These are phyloP conservation scores for Phlyctochytrium arcticum DNA, from an alignment of 192 early-diverging fungal genomes.

Conservation along the genomic window DNA sequence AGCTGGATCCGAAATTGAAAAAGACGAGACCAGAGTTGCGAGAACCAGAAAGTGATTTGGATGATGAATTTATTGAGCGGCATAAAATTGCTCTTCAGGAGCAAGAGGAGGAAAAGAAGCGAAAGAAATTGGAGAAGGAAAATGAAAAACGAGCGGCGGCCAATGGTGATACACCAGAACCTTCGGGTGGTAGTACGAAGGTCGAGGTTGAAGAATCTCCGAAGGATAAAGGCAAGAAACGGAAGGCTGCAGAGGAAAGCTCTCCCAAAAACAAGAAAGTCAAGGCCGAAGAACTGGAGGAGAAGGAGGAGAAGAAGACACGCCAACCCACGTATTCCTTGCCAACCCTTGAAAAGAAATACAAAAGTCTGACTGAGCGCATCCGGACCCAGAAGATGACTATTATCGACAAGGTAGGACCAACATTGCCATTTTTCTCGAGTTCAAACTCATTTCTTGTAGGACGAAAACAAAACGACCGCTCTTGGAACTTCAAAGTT, in stretches of 20 bases:
- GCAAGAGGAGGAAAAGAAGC: constrained; percentile 68
- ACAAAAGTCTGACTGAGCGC: constrained; percentile 64
- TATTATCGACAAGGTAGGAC: constrained; percentile 74
- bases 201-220: not conserved
- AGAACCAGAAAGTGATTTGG: constrained; percentile 70
- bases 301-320: no score
- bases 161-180: no score
- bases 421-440: not conserved
- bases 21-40: constrained; percentile 67
- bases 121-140: constrained; percentile 67
- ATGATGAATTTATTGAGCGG: constrained; percentile 68
- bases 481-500: constrained; percentile 95
- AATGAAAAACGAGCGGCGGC: constrained; percentile 76
- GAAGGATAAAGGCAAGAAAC: no score
- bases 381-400: constrained; percentile 71
- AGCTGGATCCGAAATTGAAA: constrained; percentile 70
- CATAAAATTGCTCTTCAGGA: constrained; percentile 57
- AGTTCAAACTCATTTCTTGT: not conserved
- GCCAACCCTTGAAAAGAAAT: constrained; percentile 65
- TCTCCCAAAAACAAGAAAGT: no score
- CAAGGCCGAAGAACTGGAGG: constrained; percentile 42
- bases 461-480: constrained; percentile 96
- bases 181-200: no score
- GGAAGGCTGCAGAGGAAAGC: constrained; percentile 46
- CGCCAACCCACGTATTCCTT: no score